Percentiles rank a stretch among this genome's conserved stretches.
phyloP scores from a whole-genome alignment of 306 rosid species.

The Glycine tomentella region DNA sequence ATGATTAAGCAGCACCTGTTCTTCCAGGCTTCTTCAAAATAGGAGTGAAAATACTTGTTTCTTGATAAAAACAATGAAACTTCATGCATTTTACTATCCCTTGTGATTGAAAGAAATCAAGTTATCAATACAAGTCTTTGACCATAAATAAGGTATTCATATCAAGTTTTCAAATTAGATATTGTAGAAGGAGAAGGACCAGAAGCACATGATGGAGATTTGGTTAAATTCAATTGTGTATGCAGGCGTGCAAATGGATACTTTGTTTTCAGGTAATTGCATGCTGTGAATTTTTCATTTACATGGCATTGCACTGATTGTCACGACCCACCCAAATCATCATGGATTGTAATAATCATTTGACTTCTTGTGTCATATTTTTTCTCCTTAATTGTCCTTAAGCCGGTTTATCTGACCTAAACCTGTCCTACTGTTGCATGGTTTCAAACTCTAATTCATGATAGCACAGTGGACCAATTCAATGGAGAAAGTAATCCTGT shows the following conservation, averaged over 20 bases:
- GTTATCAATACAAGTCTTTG: background rate
- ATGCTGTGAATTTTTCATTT: background rate
- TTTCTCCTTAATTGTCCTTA: no score
- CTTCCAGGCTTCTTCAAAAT: constrained; percentile 14
- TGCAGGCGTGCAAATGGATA: constrained; percentile 95
- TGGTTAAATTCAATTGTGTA: constrained; percentile 82
- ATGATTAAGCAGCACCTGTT: background rate
- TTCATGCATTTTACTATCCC: background rate
- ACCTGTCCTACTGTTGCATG: constrained; percentile 24
- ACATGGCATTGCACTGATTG: background rate
- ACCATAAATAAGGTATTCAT: background rate
- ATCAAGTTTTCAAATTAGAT: constrained; percentile 54
- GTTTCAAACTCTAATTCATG: constrained; percentile 36
- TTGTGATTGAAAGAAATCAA: constrained; percentile 20
- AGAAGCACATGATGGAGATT: constrained; percentile 71
- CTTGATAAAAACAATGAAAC: constrained; percentile 1
- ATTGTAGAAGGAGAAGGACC: constrained; percentile 85
- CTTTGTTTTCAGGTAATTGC: constrained; percentile 84
- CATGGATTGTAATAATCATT: background rate
- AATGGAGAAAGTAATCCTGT: constrained; percentile 91
- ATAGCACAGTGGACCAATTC: constrained; percentile 91
- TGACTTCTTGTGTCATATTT: background rate
- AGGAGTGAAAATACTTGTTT: constrained; percentile 17
- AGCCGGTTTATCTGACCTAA: no score
- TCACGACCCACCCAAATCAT: background rate